Evolutionary conservation across 108 stramenopile species (phyloP).

Genomic region (Cyclotella choctawhatcheeana): DNA sequence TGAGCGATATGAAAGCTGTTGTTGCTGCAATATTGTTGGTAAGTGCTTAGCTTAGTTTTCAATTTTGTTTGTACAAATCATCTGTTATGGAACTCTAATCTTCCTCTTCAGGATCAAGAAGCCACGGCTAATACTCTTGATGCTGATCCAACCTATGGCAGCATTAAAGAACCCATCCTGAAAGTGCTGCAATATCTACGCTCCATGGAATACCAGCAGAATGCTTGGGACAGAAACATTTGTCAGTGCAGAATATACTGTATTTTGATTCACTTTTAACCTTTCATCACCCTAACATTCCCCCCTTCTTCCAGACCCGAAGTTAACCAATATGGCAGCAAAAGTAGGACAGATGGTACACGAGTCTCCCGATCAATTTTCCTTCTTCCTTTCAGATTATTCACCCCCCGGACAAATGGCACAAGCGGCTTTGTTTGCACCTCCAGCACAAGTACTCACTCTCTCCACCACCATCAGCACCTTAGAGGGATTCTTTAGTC

Average conservation of each 20-base stretch:
- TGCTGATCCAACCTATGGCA: conserved; percentile 38
- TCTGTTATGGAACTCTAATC: too few species aligned
- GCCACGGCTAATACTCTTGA: conserved; percentile 30
- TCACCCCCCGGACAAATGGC: conserved; percentile 31
- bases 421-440: conserved; percentile 43
- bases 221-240: conserved; percentile 10
- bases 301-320: too few species aligned
- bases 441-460: conserved; percentile 51
- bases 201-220: conserved; percentile 22
- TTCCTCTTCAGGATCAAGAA: too few species aligned
- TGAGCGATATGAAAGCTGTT: conserved; percentile 63
- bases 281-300: too few species aligned
- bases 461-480: conserved; percentile 27
- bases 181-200: conserved; percentile 38
- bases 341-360: conserved; percentile 55
- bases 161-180: conserved; percentile 38
- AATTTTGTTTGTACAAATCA: too few species aligned
- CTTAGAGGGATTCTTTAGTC: conserved; percentile 29
- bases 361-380: conserved; percentile 55
- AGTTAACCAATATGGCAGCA: conserved; percentile 24
- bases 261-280: too few species aligned
- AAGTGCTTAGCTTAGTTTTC: too few species aligned
- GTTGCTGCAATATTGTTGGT: conserved; percentile 59
- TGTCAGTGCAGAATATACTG: too few species aligned
- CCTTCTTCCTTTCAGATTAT: conserved; percentile 55